Percentiles rank a stretch among this genome's conserved stretches.
These are phyloP conservation scores for Urochloa ruziziensis DNA, from an alignment of 176 grass and related monocot species.

Conservation along the genomic window DNA sequence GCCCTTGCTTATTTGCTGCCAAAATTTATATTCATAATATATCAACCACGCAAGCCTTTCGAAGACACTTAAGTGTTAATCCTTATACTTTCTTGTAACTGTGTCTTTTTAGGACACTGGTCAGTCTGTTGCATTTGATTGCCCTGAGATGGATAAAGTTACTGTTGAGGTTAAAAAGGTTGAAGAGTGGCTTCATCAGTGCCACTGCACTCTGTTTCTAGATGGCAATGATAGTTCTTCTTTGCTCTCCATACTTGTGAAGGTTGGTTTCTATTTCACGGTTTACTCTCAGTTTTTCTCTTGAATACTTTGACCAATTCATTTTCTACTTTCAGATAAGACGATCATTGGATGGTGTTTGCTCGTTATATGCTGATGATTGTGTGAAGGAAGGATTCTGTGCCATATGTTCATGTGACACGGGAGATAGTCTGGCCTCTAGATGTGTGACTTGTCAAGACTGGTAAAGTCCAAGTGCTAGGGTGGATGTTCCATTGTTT, in stretches of 20 bases:
- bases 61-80: neutral
- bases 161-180: conserved; percentile 70
- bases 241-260: conserved; percentile 47
- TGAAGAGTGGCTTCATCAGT: conserved; percentile 67
- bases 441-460: conserved; percentile 73
- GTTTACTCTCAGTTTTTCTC: neutral
- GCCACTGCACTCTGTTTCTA: conserved; percentile 42
- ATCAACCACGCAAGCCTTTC: neutral
- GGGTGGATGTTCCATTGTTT: conserved; percentile 12
- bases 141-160: conserved; percentile 72
- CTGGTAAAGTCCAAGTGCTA: conserved; percentile 49
- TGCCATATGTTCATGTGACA: conserved; percentile 62
- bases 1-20: neutral
- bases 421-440: conserved; percentile 44
- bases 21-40: neutral
- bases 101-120: conserved; percentile 54
- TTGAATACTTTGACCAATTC: conserved; percentile 12
- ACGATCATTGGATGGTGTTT: conserved; percentile 59
- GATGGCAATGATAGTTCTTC: conserved; percentile 38
- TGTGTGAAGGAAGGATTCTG: conserved; percentile 49
- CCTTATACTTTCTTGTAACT: neutral
- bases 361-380: conserved; percentile 44
- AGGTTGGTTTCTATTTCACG: conserved; percentile 49
- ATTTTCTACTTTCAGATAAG: conserved; percentile 62
- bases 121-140: conserved; percentile 62